phyloP scores from a whole-genome alignment of 495 filamentous ascomycete genomes.

The Achaetomiella virescens region DNA sequence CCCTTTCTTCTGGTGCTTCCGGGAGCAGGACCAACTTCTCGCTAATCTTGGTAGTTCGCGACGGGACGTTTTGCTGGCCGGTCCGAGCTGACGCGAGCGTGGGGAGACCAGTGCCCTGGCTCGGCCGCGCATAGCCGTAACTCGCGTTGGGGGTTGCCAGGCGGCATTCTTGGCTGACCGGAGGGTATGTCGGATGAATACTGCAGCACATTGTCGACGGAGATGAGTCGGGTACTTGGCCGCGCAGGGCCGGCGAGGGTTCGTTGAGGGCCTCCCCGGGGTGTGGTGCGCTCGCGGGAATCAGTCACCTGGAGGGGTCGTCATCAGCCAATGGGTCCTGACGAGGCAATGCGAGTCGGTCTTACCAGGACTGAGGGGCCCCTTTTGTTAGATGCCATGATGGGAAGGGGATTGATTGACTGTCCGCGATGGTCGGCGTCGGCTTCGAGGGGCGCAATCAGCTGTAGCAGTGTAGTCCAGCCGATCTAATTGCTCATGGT shows the following conservation, averaged over 20 bases:
- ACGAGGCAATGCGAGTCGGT: neutral
- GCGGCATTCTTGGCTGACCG: constrained; percentile 76
- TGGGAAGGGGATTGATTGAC: neutral
- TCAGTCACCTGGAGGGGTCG: constrained; percentile 31
- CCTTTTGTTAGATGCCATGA: constrained; percentile 31
- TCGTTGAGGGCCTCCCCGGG: constrained; percentile 18
- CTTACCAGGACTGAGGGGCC: constrained; percentile 33
- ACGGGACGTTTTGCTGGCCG: constrained; percentile 69
- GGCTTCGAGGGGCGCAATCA: neutral
- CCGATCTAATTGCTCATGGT: neutral
- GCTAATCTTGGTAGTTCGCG: constrained; percentile 83
- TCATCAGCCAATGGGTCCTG: neutral
- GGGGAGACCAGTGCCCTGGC: constrained; percentile 30
- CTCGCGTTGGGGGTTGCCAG: constrained; percentile 49
- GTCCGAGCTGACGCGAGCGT: constrained; percentile 43
- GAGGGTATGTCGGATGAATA: constrained; percentile 93
- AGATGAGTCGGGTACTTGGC: constrained; percentile 70
- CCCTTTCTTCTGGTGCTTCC: constrained; percentile 61
- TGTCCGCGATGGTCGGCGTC: neutral
- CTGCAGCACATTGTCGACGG: constrained; percentile 92
- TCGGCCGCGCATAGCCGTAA: constrained; percentile 38
- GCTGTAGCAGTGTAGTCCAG: neutral
- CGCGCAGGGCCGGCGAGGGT: constrained; percentile 13
- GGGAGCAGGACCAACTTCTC: constrained; percentile 95
- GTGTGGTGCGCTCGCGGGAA: constrained; percentile 27